A percentile compares a stretch with the other conserved stretches of the same genome.
phyloP scores from a whole-genome alignment of 345 rosid genomes.

The Ricinus communis region DNA sequence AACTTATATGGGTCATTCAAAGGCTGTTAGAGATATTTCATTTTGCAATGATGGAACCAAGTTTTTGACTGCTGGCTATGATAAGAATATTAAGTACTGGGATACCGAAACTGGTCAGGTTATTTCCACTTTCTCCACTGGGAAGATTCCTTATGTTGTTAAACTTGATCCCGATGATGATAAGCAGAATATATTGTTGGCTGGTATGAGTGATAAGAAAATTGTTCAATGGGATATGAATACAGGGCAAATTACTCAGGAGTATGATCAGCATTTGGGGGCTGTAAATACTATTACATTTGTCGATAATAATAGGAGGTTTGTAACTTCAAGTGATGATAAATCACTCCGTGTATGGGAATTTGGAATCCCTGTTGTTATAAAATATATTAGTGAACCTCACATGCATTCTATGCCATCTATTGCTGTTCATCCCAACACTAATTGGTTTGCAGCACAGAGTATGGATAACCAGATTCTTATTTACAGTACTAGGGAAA shows the following conservation, averaged over 20 bases:
- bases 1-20: conserved; percentile 96
- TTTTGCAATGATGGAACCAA: conserved; percentile 93
- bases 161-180: conserved; percentile 93
- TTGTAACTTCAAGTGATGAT: conserved; percentile 96
- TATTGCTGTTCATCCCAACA: conserved; percentile 82
- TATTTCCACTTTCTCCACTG: conserved; percentile 83
- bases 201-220: conserved; percentile 99
- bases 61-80: conserved; percentile 92
- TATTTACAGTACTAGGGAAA: conserved; percentile 82
- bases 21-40: conserved; percentile 92
- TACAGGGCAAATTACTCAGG: conserved; percentile 78
- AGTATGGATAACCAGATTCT: conserved; percentile 96
- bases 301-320: conserved; percentile 92
- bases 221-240: conserved; percentile 99
- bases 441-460: conserved; percentile 97
- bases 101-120: conserved; percentile 96
- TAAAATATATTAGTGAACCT: conserved; percentile 97
- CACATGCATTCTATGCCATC: conserved; percentile 99
- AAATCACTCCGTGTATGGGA: conserved; percentile 99
- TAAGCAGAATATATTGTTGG: conserved; percentile 91
- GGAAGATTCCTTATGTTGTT: conserved; percentile 91
- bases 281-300: conserved; percentile 93
- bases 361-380: conserved; percentile 95
- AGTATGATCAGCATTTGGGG: conserved; percentile 37
- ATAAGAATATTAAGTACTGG: conserved; percentile 96